Base-by-base conservation (phyloP, 1,284 basidiomycete genomes). In the Papiliotrema nemorosa region DNA sequence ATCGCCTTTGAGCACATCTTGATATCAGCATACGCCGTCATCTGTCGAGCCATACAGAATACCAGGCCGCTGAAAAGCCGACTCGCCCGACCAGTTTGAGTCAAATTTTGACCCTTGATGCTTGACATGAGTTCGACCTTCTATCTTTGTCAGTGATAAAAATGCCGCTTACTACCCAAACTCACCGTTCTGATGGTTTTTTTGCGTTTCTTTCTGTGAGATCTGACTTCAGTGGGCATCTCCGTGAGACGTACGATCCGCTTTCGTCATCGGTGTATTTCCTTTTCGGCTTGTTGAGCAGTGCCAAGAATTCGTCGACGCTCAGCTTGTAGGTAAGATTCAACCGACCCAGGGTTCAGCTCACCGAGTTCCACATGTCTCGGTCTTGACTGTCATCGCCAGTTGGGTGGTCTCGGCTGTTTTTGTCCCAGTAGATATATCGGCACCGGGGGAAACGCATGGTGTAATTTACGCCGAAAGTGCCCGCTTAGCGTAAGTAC, bases 361-460 rank as follows among this genome's bases (percentile, higher is more conserved):
- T 50, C 29, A 74, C 70, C 25, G 60, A 66, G 36, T 70, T 72
- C 72, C 72, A 75, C 64, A 72, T 67, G 45, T 73, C 70, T 34
- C 72, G 58, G 35, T 73, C 66, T 4, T 61, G 60, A 34, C 52
- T 53, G 40, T 68, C 66, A n/a, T 68, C 65, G 1, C 54, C 59
- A 3, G 50, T 37, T 0, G 62, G 62, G 50, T 63, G 57, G 25
- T 66, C 59, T 18, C 66, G 58, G 48, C 68, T 73, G 2, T 50
- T 60, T 22, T 62, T 66, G 46, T 74, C 71, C 57, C 67, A 72
- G 49, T 88, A 82, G 54, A 93, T 90, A 12, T 76, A 71, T 35
- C 88, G 69, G n/a, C 87, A 89, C 47, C 90, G 82, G 27, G 90
- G 90, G 63, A 94, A 94, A 22, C 90, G 83, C 82, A 93, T 55